These are phyloP conservation scores for Pleurotus platypus DNA, from an alignment of 768 basidiomycete genomes.

Conservation along the genomic window DNA sequence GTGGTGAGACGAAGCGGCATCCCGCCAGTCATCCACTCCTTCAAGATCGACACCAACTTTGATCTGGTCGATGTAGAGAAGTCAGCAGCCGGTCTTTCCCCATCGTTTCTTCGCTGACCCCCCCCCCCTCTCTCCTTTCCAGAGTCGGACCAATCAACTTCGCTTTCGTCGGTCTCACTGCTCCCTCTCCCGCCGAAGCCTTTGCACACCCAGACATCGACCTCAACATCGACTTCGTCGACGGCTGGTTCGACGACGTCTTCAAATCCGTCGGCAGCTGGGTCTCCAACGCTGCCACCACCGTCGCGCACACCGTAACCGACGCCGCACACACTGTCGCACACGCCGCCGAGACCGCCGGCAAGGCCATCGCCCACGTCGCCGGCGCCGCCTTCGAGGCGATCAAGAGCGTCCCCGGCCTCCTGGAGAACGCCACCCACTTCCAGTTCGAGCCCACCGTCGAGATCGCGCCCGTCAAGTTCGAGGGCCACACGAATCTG, in stretches of 20 bases:
- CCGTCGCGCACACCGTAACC: background rate
- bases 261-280: too few species aligned
- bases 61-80: slow-evolving; percentile 16
- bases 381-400: too few species aligned
- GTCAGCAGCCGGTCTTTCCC: slow-evolving; percentile 9
- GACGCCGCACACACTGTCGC: background rate
- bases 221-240: slow-evolving; percentile 9
- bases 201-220: slow-evolving; percentile 4
- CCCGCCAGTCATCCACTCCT: slow-evolving; percentile 23
- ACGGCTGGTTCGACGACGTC: slow-evolving; percentile 13
- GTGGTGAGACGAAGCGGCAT: slow-evolving; percentile 21
- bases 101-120: background rate
- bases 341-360: background rate
- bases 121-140: too few species aligned
- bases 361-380: background rate
- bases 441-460: slow-evolving; percentile 15
- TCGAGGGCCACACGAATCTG: slow-evolving; percentile 15
- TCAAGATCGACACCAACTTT: slow-evolving; percentile 31
- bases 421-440: background rate
- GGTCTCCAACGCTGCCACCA: slow-evolving; percentile 9
- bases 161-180: slow-evolving; percentile 11
- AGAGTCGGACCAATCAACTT: background rate
- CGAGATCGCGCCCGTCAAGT: slow-evolving; percentile 15
- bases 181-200: too few species aligned
- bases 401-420: background rate